These are phyloP conservation scores for Dothistroma septosporum DNA, from an alignment of 2,329 filamentous ascomycete species.

Conservation along the genomic window DNA sequence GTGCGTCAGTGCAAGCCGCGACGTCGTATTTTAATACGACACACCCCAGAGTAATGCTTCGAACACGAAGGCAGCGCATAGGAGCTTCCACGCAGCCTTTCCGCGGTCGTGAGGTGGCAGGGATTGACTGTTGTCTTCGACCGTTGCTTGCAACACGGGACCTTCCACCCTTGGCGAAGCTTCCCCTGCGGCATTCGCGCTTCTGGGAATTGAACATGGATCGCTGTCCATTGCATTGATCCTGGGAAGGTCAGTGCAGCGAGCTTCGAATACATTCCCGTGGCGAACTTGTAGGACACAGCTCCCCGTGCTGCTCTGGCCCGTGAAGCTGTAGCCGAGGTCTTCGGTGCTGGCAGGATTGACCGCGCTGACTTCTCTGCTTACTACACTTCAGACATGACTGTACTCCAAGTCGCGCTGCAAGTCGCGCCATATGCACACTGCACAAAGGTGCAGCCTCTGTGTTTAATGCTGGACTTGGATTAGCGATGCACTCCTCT, in stretches of 20 bases:
- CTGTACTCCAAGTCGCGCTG: neutral
- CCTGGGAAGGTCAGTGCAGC: neutral
- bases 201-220: neutral
- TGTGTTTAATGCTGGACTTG: no score
- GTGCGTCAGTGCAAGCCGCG: neutral
- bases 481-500: neutral
- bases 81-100: conserved; percentile 23
- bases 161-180: neutral
- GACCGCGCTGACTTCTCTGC: neutral
- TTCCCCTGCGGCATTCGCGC: neutral
- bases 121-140: neutral
- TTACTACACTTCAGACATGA: neutral
- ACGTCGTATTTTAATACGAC: neutral
- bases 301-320: no score
- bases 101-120: conserved; percentile 25
- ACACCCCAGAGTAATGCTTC: conserved; percentile 50
- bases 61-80: conserved; percentile 42
- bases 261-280: no score
- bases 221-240: neutral
- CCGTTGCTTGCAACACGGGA: neutral
- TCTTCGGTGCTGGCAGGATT: neutral
- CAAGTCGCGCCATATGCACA: no score
- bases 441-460: no score
- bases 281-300: no score
- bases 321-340: neutral